Evolutionary conservation across 2,329 filamentous ascomycete species (phyloP), one percentile per base, ranked within the genome.

Genomic region (Aspergillus japonicus): DNA sequence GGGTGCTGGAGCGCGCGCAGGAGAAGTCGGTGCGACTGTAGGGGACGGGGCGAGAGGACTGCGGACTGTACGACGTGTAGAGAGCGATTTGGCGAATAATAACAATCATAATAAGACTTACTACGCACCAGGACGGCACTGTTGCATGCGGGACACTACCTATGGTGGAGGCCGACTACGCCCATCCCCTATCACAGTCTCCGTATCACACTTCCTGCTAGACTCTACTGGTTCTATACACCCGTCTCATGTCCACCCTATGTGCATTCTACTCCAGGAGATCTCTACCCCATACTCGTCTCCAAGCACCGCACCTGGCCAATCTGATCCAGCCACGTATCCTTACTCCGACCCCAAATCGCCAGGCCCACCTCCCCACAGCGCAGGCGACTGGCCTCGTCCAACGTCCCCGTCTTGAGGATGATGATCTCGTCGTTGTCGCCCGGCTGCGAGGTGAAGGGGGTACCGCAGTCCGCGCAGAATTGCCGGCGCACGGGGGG

Each of bases 401-500:
- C 63, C 42, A 70, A 31, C 8, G 68, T 70, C 12, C 68, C 68
- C 24, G 62, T 56, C 57, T 69, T 69, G 35, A 69, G 47, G 5
- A 62, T 58, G 24, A 69, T 62, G 12, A 59, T 26, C 6, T 56
- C 26, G 2, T 26, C 19, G 4, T 42, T 53, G 3, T 58, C 50
- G 1, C 26, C 52, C 2, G 66, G 62, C 51, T 62, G 49, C 5
- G 65, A 66, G 0, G 61, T 65, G 21, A 70, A 57, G 6, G 66
- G 64, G 10, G 61, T 59, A 6, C 68, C 68, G 53, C 68, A 70
- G 31, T 69, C 62, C 14, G 59, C 61, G 53, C 68, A 70, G 60
- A 70, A 66, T 49, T 63, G 52, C 16, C 65, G 63, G 0, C 57
- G 62, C 29, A 69, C 54, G 2, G 55, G 23, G 0, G 49, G 19